Conservation (phyloP, 1,139 yeast species). For the Scheffersomyces quercinus region DNA sequence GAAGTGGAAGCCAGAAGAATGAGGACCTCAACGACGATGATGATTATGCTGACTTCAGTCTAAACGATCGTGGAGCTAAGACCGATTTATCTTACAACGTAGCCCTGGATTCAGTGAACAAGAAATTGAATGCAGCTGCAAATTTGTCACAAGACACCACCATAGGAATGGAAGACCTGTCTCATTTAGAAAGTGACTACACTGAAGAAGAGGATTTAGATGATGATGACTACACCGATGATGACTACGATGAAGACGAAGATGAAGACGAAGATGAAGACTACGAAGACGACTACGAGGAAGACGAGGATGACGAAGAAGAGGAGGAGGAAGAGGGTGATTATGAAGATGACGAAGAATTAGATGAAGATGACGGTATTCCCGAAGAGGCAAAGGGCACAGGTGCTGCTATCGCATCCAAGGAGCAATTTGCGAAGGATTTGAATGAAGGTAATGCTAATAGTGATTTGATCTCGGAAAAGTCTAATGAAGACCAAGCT, state of each 20-base stretch:
- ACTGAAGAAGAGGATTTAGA: constrained; percentile 6
- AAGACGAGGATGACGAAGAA: constrained; percentile 21
- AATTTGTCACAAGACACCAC: no score
- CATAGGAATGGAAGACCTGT: no score
- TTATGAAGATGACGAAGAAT: constrained; percentile 20
- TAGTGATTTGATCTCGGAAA: constrained; percentile 6
- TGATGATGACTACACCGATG: constrained; percentile 1
- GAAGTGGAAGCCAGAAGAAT: constrained; percentile 17
- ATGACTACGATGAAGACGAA: not conserved
- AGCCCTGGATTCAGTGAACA: no score
- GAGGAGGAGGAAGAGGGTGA: constrained; percentile 26
- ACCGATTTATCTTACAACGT: no score
- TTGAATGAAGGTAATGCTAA: constrained; percentile 11
- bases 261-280: constrained; percentile 4
- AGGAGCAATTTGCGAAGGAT: constrained; percentile 23
- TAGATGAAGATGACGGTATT: constrained; percentile 22
- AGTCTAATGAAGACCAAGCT: constrained; percentile 5
- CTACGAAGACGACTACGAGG: constrained; percentile 7
- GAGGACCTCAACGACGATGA: constrained; percentile 11
- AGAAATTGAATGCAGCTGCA: no score
- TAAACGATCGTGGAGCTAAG: not conserved
- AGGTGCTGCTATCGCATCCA: constrained; percentile 23
- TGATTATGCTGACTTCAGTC: constrained; percentile 5
- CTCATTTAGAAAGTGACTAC: constrained; percentile 3
- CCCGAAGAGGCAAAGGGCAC: constrained; percentile 24